Evolutionary conservation across 768 basidiomycete species (phyloP), one percentile per base, ranked within the genome.

Genomic region (Tricholoma terreum): DNA sequence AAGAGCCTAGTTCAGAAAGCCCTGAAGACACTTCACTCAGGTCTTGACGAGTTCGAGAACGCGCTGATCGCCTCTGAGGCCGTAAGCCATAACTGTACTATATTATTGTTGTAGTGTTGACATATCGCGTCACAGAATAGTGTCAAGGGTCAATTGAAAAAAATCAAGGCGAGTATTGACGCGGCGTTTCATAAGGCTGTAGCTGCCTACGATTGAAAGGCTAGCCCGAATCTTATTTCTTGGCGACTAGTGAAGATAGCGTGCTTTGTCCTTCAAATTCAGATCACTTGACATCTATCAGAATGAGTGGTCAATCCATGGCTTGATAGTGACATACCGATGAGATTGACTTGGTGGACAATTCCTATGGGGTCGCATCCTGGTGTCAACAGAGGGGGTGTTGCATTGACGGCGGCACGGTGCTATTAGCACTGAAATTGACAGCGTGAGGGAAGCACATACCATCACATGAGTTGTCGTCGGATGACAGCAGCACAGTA

Each of bases 161-260:
- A 45, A 2, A 31, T 52, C 14, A 54, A 54, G 38, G 58, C 11
- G 10, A 19, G 40, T 3, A 40, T 34, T 12, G 55, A 61, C 14
- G 15, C 19, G 15, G 55, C 59, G 21, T 60, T 56, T 34, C 24
- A 21, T 8, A 59, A 59, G 12, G 54, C 43, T 12, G 10, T 49
- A 10, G 30, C 35, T 31, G 54, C 54, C 3, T 52, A 22, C 30
- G 12, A 33, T 36, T 52, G 34, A 52, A 17, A 49, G 22, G 24
- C 8, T 5, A 35, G 10, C 12, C 34, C 9, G 34, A 15, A 6
- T 12, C 45, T 24, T 46, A 2, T 27, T 4, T 46, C 24, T 46
- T 14, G 24, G 45, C 15, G 24, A 46, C 24, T 46, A 27, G 24
- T 6, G 24, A 27, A 27, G 24, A 27, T 27, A 27, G 6, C 24